Conservation (phyloP, 2,329 filamentous ascomycete species). For the Sporothrix brasiliensis region DNA sequence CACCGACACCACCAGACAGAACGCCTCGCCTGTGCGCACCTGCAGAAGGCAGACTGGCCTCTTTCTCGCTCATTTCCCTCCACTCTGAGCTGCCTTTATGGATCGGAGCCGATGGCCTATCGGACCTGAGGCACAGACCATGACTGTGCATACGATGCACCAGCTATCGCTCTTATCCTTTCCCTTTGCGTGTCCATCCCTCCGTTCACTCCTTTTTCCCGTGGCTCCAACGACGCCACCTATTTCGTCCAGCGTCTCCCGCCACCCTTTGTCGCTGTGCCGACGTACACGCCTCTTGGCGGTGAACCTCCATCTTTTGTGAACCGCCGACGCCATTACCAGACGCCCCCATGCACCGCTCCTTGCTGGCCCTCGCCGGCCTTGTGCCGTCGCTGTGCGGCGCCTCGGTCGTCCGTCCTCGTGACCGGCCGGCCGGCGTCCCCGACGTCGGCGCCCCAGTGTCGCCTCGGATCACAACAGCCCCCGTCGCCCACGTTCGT, state of each 20-base stretch:
- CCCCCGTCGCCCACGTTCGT: not conserved
- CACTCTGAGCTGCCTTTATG: not conserved
- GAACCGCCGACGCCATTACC: too few species aligned
- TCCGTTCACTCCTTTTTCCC: too few species aligned
- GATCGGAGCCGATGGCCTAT: not conserved
- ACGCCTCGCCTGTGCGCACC: not conserved
- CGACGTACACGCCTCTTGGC: slow-evolving; percentile 20
- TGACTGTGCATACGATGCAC: not conserved
- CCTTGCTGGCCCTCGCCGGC: not conserved
- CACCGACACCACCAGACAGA: too few species aligned
- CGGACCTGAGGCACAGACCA: too few species aligned
- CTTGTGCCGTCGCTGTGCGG: not conserved
- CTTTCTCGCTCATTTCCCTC: not conserved
- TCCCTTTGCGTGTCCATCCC: not conserved
- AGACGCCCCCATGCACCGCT: not conserved
- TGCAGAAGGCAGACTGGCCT: not conserved
- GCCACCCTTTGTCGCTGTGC: not conserved
- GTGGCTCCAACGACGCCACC: not conserved
- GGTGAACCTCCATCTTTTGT: too few species aligned
- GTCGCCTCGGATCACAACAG: slow-evolving; percentile 4
- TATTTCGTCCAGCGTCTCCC: not conserved
- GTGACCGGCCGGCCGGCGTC: not conserved
- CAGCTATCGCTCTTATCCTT: not conserved
- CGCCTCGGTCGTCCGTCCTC: slow-evolving; percentile 1
- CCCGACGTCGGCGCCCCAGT: not conserved